phyloP scores from a whole-genome alignment of 768 basidiomycete species.

The Tylopilus plumbeoviolaceoides region DNA sequence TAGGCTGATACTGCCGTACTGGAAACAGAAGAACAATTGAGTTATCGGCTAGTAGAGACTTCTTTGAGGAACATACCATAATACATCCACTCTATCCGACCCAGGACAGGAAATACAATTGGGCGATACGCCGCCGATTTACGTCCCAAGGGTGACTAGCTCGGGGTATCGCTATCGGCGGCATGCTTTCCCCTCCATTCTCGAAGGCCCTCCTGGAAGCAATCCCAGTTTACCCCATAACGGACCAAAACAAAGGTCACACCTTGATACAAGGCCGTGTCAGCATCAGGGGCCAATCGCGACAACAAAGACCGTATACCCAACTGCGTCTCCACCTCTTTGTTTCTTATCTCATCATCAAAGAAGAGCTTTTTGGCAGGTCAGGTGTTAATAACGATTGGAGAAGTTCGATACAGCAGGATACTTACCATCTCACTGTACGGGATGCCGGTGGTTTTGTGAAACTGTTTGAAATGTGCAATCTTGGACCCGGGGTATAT shows the following conservation, averaged over 20 bases:
- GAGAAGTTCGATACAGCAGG: background rate
- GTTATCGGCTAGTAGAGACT: background rate
- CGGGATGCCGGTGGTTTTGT: constrained; percentile 68
- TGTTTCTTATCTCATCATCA: constrained; percentile 60
- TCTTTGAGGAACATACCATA: constrained; percentile 5
- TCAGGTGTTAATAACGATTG: background rate
- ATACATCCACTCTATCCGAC: background rate
- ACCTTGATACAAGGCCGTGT: constrained; percentile 39
- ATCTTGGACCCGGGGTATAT: constrained; percentile 84
- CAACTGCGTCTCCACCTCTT: constrained; percentile 48
- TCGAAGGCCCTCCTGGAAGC: constrained; percentile 66
- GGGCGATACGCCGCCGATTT: background rate
- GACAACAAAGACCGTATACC: constrained; percentile 32
- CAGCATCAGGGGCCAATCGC: background rate
- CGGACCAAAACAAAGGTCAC: constrained; percentile 79
- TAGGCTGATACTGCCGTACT: background rate
- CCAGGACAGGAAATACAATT: background rate
- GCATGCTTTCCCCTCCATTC: constrained; percentile 60
- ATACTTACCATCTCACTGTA: constrained; percentile 71
- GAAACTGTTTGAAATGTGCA: constrained; percentile 71
- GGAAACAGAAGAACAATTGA: background rate
- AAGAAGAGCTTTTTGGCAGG: constrained; percentile 50
- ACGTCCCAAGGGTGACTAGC: constrained; percentile 4
- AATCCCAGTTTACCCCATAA: constrained; percentile 53
- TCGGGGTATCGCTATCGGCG: constrained; percentile 5